Evolutionary conservation across 1,284 basidiomycete genomes (phyloP), one percentile per base, ranked within the genome.

Genomic region (Athelia sp.): DNA sequence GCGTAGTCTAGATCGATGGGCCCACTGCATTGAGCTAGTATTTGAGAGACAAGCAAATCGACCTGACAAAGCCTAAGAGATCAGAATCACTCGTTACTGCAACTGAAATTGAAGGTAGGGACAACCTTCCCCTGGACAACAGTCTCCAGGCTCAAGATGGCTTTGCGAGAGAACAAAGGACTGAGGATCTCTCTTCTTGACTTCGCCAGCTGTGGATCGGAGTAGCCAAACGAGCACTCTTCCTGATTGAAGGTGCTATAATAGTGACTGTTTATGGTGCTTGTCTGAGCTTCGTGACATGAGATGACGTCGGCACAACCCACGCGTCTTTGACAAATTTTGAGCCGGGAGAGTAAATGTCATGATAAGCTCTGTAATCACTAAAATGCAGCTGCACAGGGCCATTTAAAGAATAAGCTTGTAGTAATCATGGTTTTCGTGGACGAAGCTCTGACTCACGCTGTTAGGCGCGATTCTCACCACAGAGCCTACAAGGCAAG

Each of bases 371-470:
- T 23, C 52, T 50, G 42, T 57, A 59, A 38, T 64, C 62, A 47
- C 61, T 66, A 51, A 71, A 71, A 54, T 70, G 67, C 26, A 71
- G 59, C 69, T 70, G 19, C 18, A 45, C 3, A 45, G n/a, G 23
- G 15, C 8, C 11, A 36, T 17, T 6, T 18, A 11, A 15, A 23
- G 14, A 19, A 17, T 17, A 49, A 17, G 11, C 38, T 35, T n/a
- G 38, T n/a, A n/a, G n/a, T n/a, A n/a, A n/a, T n/a, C n/a, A n/a
- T n/a, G n/a, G n/a, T n/a, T n/a, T n/a, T n/a, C n/a, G n/a, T n/a
- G n/a, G n/a, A n/a, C n/a, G n/a, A n/a, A n/a, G n/a, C n/a, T n/a
- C 22, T 29, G 47, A 42, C 45, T 61, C 54, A 40, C 36, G n/a
- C 19, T 21, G 19, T 62, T 62, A 3, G 60, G 61, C 4, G 52